Evolutionary conservation across 371 early-diverging fungal species (phyloP).

Genomic region (Rhizopus delemar): DNA sequence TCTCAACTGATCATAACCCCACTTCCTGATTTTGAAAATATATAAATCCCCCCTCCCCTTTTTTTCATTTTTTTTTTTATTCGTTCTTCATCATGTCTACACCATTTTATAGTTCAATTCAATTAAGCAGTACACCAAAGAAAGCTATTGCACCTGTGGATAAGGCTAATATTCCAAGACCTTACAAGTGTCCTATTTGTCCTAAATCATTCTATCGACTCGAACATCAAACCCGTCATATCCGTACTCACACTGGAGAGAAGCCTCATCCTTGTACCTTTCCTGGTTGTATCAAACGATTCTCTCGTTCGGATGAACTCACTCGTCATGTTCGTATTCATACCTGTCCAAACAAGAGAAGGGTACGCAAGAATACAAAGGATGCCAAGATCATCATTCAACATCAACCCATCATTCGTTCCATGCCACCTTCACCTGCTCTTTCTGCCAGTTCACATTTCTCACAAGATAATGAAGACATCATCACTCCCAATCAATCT

Average conservation of each 20-base stretch:
- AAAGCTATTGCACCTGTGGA: slow-evolving; percentile 40
- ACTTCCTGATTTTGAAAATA: slow-evolving; percentile 17
- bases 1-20: background rate
- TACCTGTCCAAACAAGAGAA: slow-evolving; percentile 46
- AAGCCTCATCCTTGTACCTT: slow-evolving; percentile 77
- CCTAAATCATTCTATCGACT: slow-evolving; percentile 66
- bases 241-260: slow-evolving; percentile 84
- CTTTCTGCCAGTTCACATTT: slow-evolving; percentile 36
- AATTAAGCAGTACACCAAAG: slow-evolving; percentile 30
- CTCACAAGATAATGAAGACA: slow-evolving; percentile 35
- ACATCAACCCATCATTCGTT: slow-evolving; percentile 10
- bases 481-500: slow-evolving; percentile 49
- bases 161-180: slow-evolving; percentile 54
- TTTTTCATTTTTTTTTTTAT: slow-evolving; percentile 14
- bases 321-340: slow-evolving; percentile 68
- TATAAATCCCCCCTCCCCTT: background rate
- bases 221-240: slow-evolving; percentile 76
- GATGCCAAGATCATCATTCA: slow-evolving; percentile 24
- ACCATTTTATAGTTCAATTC: slow-evolving; percentile 18
- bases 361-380: slow-evolving; percentile 30
- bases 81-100: slow-evolving; percentile 5
- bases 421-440: slow-evolving; percentile 54
- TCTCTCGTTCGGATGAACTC: slow-evolving; percentile 73
- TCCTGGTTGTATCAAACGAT: slow-evolving; percentile 72
- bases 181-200: slow-evolving; percentile 68